A percentile compares a stretch with the other conserved stretches of the same genome.
phyloP scores from a whole-genome alignment of 2,329 filamentous ascomycete genomes.

The Fusarium sp. region DNA sequence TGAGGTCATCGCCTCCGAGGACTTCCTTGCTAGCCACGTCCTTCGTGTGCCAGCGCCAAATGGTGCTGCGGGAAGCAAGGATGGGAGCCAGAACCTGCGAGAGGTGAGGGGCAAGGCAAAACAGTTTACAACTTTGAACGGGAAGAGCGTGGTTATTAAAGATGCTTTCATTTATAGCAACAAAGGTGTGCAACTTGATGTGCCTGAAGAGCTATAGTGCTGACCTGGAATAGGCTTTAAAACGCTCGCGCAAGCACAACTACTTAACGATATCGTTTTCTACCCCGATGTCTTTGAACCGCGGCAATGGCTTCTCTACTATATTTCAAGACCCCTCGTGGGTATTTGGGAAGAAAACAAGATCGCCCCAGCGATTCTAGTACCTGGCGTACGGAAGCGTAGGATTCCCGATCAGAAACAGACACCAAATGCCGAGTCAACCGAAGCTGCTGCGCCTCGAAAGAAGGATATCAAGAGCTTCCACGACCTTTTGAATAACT shows the following conservation, averaged over 20 bases:
- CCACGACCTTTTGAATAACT: constrained; percentile 87
- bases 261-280: constrained; percentile 86
- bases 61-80: constrained; percentile 65
- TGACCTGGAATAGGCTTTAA: constrained; percentile 78
- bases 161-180: constrained; percentile 94
- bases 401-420: constrained; percentile 54
- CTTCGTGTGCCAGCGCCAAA: constrained; percentile 78
- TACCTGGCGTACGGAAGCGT: constrained; percentile 57
- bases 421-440: constrained; percentile 53
- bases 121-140: constrained; percentile 93
- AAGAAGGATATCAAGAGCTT: constrained; percentile 96
- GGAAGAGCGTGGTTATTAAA: constrained; percentile 92
- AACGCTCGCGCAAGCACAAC: constrained; percentile 86
- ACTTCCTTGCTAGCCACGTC: constrained; percentile 97
- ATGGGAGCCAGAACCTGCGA: constrained; percentile 72
- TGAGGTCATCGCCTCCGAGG: constrained; percentile 88
- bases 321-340: constrained; percentile 89
- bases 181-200: constrained; percentile 72
- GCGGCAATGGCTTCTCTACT: constrained; percentile 96
- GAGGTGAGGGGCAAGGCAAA: constrained; percentile 94
- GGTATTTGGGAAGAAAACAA: constrained; percentile 83
- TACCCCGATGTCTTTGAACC: constrained; percentile 90
- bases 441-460: constrained; percentile 58
- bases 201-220: constrained; percentile 29
- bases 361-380: constrained; percentile 74